phyloP scores from a whole-genome alignment of 139 green algal genomes.

The Ulvella scutata region DNA sequence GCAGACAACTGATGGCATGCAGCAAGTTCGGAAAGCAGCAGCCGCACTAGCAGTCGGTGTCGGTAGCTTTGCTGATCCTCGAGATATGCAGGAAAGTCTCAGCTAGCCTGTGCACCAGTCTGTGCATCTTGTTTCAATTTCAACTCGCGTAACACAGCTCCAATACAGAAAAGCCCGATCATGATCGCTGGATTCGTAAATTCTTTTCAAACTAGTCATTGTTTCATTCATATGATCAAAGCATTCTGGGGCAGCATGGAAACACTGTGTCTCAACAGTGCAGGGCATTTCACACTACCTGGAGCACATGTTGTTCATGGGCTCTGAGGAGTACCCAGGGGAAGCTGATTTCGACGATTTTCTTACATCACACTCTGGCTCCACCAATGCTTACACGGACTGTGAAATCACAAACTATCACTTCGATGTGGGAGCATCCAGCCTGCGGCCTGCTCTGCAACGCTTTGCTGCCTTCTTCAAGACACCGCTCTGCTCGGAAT shows the following conservation, averaged over 20 bases:
- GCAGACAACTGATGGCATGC: constrained; percentile 1
- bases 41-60: constrained; percentile 77
- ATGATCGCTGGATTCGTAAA: too few species aligned
- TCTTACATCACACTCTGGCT: constrained; percentile 64
- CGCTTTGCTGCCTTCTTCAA: constrained; percentile 94
- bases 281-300: constrained; percentile 82
- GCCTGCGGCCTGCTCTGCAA: constrained; percentile 66
- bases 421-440: constrained; percentile 69
- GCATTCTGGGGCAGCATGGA: too few species aligned
- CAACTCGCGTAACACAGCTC: neutral
- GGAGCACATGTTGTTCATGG: constrained; percentile 99
- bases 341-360: constrained; percentile 96
- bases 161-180: too few species aligned
- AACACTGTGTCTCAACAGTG: neutral
- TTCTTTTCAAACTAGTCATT: too few species aligned
- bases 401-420: constrained; percentile 69
- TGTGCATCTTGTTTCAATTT: neutral
- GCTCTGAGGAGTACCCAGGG: constrained; percentile 72
- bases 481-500: constrained; percentile 60
- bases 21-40: constrained; percentile 23
- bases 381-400: constrained; percentile 91
- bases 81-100: constrained; percentile 34
- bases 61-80: constrained; percentile 75
- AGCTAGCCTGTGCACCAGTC: neutral
- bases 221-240: too few species aligned